These are phyloP conservation scores for Esteya vermicola DNA, from an alignment of 2,329 filamentous ascomycete species.

Conservation along the genomic window DNA sequence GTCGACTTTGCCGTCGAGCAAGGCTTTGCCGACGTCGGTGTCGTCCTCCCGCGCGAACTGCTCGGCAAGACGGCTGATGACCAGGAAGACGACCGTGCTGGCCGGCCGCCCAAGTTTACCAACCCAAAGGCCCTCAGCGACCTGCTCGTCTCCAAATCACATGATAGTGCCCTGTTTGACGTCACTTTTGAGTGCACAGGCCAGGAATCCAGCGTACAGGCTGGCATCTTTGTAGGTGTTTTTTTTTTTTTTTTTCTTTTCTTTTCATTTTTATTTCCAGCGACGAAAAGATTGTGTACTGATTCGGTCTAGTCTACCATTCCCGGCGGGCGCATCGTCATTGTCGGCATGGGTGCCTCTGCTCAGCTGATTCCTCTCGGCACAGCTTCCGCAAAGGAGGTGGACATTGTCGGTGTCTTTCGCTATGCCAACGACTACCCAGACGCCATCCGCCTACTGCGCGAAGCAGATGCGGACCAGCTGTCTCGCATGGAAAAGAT, in stretches of 20 bases:
- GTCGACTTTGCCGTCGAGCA: conserved; percentile 41
- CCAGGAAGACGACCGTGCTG: conserved; percentile 33
- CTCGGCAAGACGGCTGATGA: conserved; percentile 38
- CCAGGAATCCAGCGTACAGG: conserved; percentile 62
- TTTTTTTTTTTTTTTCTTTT: background rate
- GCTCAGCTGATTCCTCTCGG: conserved; percentile 56
- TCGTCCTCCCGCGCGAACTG: conserved; percentile 33
- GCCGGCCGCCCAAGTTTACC: conserved; percentile 25
- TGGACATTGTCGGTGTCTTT: conserved; percentile 59
- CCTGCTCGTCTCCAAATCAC: conserved; percentile 14
- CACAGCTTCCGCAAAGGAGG: conserved; percentile 52
- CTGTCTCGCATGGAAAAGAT: conserved; percentile 54
- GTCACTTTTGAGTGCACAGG: conserved; percentile 65
- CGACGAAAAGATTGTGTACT: too few species aligned
- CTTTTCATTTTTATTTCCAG: background rate
- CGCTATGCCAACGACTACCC: conserved; percentile 62
- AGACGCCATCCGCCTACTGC: conserved; percentile 33
- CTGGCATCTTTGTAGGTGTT: conserved; percentile 49
- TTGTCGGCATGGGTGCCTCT: conserved; percentile 60
- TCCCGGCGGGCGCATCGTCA: conserved; percentile 53
- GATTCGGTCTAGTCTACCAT: conserved; percentile 36
- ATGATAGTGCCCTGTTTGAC: conserved; percentile 47
- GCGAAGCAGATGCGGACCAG: conserved; percentile 27
- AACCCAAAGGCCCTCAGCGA: conserved; percentile 22
- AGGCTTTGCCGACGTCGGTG: conserved; percentile 38